phyloP scores from a whole-genome alignment of 2,329 filamentous ascomycete genomes.

The Aspergillus chevalieri region DNA sequence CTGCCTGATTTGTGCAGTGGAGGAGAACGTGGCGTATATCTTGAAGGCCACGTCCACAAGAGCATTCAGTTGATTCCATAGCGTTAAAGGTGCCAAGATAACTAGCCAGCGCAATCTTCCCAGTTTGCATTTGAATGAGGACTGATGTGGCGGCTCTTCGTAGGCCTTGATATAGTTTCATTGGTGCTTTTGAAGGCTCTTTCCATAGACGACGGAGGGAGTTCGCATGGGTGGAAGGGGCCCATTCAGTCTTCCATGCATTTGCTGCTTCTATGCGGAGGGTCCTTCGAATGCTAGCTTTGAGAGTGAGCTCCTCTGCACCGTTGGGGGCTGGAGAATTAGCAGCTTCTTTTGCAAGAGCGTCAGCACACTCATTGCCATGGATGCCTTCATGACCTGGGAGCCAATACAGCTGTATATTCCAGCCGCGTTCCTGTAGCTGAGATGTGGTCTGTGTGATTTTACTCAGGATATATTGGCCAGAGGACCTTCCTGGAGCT shows the following conservation, averaged over 20 bases:
- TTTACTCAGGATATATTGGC: constrained; percentile 21
- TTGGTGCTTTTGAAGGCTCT: not conserved
- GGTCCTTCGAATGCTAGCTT: too few relatives aligned
- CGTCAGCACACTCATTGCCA: not conserved
- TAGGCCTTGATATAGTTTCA: not conserved
- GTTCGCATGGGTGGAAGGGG: not conserved
- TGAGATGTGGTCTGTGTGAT: not conserved
- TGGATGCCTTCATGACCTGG: not conserved
- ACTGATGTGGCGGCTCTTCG: not conserved
- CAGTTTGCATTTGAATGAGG: not conserved
- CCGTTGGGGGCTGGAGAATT: too few relatives aligned
- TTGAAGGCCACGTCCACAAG: too few relatives aligned
- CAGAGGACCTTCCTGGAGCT: constrained; percentile 20
- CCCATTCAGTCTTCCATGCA: not conserved
- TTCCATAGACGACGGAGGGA: not conserved
- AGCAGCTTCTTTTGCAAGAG: too few relatives aligned
- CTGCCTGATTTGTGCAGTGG: too few relatives aligned
- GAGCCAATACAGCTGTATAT: not conserved
- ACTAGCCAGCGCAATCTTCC: too few relatives aligned
- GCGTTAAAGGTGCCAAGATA: too few relatives aligned
- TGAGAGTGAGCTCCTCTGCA: too few relatives aligned
- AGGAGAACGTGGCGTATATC: too few relatives aligned
- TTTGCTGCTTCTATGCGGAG: not conserved
- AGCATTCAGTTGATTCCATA: too few relatives aligned
- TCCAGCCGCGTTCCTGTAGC: constrained; percentile 7